Conservation (phyloP, 2,329 filamentous ascomycete genomes). For the Rosellinia necatrix region DNA sequence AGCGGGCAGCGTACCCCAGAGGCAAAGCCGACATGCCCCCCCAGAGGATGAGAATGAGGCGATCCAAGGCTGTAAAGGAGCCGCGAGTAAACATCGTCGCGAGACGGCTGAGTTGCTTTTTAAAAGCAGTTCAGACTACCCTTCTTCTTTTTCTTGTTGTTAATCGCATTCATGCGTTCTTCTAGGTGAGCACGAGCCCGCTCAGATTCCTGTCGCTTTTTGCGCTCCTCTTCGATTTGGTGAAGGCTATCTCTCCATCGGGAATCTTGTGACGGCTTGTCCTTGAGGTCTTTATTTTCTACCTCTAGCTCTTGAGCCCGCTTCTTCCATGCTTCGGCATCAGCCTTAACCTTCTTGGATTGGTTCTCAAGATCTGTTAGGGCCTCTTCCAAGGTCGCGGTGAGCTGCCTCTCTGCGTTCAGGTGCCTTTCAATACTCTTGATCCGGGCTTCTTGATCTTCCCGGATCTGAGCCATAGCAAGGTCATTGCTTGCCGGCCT, state of each 20-base stretch:
- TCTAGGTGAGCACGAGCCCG: conserved; percentile 86
- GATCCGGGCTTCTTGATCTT: conserved; percentile 94
- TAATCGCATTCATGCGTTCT: conserved; percentile 91
- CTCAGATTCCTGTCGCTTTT: conserved; percentile 89
- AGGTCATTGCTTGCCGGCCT: conserved; percentile 85
- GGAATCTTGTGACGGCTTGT: conserved; percentile 58
- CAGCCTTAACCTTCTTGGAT: conserved; percentile 87
- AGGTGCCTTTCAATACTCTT: conserved; percentile 96
- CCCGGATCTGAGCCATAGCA: conserved; percentile 76
- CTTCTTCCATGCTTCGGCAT: conserved; percentile 89
- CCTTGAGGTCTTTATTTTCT: conserved; percentile 70
- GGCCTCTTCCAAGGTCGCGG: conserved; percentile 91
- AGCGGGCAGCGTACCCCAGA: neutral
- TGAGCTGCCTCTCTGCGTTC: conserved; percentile 94
- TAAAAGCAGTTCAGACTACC: conserved; percentile 97
- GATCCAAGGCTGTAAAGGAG: conserved; percentile 22
- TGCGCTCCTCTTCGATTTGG: conserved; percentile 94
- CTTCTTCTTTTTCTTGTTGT: conserved; percentile 95
- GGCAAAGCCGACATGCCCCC: neutral
- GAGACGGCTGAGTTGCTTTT: too few relatives aligned
- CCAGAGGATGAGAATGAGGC: conserved; percentile 3
- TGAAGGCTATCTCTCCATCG: conserved; percentile 71
- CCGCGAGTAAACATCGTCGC: conserved; percentile 28
- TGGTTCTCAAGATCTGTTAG: conserved; percentile 91
- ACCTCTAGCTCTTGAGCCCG: conserved; percentile 76